These are phyloP conservation scores for Monosporozyma yasuniensis DNA, from an alignment of 805 yeast species.

Conservation along the genomic window DNA sequence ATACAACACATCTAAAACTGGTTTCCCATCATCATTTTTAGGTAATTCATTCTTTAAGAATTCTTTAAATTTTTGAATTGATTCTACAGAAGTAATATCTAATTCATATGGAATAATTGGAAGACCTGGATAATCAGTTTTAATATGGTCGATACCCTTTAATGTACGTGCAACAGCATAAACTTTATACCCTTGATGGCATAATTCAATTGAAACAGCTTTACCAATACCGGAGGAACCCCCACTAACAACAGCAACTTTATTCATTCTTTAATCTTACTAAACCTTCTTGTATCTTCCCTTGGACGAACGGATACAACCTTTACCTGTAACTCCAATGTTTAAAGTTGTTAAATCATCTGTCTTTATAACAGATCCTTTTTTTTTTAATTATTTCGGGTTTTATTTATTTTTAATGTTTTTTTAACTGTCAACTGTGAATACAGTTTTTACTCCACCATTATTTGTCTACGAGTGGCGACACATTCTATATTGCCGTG, in stretches of 20 bases:
- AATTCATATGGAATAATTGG: conserved; percentile 41
- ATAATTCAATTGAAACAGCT: conserved; percentile 39
- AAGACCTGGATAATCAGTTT: conserved; percentile 22
- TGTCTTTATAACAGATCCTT: too few relatives aligned
- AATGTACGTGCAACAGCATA: conserved; percentile 68
- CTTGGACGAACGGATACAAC: not conserved
- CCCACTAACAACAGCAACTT: conserved; percentile 49
- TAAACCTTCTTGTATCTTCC: not conserved
- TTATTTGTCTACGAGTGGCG: not conserved
- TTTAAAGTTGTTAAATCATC: too few relatives aligned
- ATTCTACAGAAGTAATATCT: conserved; percentile 49
- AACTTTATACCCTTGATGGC: conserved; percentile 46
- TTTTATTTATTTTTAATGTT: too few relatives aligned
- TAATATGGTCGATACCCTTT: conserved; percentile 44
- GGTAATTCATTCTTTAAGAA: conserved; percentile 34
- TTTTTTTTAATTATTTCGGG: too few relatives aligned
- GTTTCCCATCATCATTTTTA: conserved; percentile 22
- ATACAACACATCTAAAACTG: conserved; percentile 49
- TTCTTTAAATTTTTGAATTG: conserved; percentile 37
- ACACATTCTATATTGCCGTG: not conserved
- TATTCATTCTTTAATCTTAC: conserved; percentile 10
- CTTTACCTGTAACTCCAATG: too few relatives aligned
- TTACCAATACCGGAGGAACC: conserved; percentile 55
- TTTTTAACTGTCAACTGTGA: too few relatives aligned
- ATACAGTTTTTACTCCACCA: not conserved